A percentile compares a stretch with the other conserved stretches of the same genome.
phyloP scores from a whole-genome alignment of 2,329 filamentous ascomycete species.

The Aspergillus hiratsukae region DNA sequence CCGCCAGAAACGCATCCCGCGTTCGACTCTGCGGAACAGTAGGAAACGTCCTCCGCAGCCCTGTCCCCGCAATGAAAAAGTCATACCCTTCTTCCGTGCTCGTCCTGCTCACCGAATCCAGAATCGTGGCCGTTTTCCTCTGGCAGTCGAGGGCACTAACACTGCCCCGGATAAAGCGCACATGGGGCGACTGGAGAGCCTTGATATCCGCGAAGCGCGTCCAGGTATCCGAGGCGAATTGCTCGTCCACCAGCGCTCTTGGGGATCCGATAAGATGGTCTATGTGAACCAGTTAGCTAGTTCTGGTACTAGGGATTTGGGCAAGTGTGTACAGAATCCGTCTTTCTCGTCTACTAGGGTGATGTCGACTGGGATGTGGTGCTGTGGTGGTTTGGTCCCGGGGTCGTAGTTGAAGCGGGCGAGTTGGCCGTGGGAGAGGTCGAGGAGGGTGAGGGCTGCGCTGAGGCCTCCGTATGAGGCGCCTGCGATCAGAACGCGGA shows the following conservation, averaged over 20 bases:
- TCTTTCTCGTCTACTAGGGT: conserved; percentile 76
- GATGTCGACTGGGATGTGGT: conserved; percentile 59
- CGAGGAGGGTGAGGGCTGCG: conserved; percentile 62
- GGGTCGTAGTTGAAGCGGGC: conserved; percentile 42
- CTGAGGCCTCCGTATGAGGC: conserved; percentile 70
- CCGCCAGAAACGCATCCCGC: conserved; percentile 22
- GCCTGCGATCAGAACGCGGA: conserved; percentile 63
- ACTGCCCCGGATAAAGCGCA: conserved; percentile 63
- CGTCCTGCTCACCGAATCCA: conserved; percentile 46
- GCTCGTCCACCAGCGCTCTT: conserved; percentile 61
- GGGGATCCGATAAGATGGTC: conserved; percentile 74
- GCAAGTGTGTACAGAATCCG: conserved; percentile 61
- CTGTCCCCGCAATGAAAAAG: conserved; percentile 69
- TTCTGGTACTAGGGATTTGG: no score
- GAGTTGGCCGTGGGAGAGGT: conserved; percentile 55
- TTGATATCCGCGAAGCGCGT: conserved; percentile 63
- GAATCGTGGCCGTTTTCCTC: conserved; percentile 56
- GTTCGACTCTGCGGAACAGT: conserved; percentile 63
- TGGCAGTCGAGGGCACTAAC: conserved; percentile 58
- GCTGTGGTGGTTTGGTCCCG: conserved; percentile 20
- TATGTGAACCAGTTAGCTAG: conserved; percentile 28
- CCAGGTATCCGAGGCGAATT: conserved; percentile 66
- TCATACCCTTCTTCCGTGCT: conserved; percentile 54
- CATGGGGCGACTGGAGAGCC: conserved; percentile 57
- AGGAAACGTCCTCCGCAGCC: conserved; percentile 65